Evolutionary conservation across 495 filamentous ascomycete species (phyloP).

Genomic region (Aspergillus saccharolyticus): DNA sequence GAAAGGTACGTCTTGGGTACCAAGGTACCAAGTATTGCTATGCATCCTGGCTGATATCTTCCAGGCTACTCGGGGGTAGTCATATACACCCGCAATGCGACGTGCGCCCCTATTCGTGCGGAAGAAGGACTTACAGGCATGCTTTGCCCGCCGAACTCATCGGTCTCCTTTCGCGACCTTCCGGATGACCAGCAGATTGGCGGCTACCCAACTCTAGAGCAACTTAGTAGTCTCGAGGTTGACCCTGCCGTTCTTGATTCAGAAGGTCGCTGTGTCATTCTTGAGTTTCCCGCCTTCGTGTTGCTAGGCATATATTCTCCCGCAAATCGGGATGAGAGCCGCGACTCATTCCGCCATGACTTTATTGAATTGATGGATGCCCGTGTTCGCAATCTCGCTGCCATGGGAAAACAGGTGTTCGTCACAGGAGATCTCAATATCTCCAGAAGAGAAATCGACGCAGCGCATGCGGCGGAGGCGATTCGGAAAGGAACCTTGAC

Average conservation of each 20-base stretch:
- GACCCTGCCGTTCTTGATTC: conserved; percentile 76
- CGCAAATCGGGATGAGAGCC: conserved; percentile 77
- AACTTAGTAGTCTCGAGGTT: conserved; percentile 54
- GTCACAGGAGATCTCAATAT: conserved; percentile 92
- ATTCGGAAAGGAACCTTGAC: conserved; percentile 65
- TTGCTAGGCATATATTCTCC: conserved; percentile 87
- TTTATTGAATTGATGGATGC: conserved; percentile 77
- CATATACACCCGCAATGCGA: conserved; percentile 87
- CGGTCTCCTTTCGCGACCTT: conserved; percentile 69
- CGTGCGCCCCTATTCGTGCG: conserved; percentile 81
- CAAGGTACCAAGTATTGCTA: background rate
- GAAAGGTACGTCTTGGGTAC: conserved; percentile 57
- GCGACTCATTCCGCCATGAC: conserved; percentile 74
- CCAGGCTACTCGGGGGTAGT: conserved; percentile 94
- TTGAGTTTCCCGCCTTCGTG: conserved; percentile 95
- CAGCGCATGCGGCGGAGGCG: conserved; percentile 61
- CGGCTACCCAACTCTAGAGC: conserved; percentile 72
- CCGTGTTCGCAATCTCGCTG: conserved; percentile 77
- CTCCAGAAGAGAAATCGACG: conserved; percentile 66
- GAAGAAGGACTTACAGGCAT: conserved; percentile 91
- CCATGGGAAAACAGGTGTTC: conserved; percentile 74
- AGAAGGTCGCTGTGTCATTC: conserved; percentile 85
- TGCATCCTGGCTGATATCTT: conserved; percentile 4
- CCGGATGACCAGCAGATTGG: conserved; percentile 78
- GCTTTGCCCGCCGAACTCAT: conserved; percentile 69